Percentiles rank a stretch among this genome's conserved stretches.
Evolutionary conservation across 1,284 basidiomycete species (phyloP).

Genomic region (Rhodotorula mucilaginosa): DNA sequence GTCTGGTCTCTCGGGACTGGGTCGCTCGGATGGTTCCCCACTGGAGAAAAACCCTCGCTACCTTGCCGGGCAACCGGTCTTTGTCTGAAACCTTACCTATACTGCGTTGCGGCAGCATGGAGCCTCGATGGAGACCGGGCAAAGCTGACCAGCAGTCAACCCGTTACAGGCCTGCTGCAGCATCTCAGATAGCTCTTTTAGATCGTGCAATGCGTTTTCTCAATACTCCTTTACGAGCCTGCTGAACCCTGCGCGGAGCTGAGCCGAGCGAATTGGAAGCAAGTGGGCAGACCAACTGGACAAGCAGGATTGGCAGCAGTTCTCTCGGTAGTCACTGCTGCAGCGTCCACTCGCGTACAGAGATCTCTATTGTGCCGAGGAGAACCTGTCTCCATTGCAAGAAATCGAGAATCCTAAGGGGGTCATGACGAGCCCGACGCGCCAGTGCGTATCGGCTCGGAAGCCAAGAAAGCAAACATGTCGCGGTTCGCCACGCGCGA

Average conservation of each 20-base stretch:
- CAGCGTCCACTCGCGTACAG: neutral
- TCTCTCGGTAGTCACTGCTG: neutral
- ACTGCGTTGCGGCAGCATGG: neutral
- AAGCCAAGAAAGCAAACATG: constrained; percentile 36
- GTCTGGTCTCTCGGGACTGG: constrained; percentile 7
- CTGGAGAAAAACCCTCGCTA: constrained; percentile 33
- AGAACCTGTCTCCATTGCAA: neutral
- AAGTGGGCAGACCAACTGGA: too few species aligned
- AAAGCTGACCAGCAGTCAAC: neutral
- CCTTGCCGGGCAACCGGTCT: constrained; percentile 31
- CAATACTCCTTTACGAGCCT: too few species aligned
- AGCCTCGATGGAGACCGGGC: neutral
- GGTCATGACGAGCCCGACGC: neutral
- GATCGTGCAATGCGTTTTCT: neutral
- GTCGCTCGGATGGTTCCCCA: constrained; percentile 10
- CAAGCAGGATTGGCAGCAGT: too few species aligned
- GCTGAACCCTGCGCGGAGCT: too few species aligned
- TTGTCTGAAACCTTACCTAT: constrained; percentile 14
- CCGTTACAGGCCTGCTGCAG: neutral
- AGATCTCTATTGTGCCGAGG: neutral
- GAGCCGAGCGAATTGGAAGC: too few species aligned
- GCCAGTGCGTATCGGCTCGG: constrained; percentile 19
- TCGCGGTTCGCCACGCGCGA: constrained; percentile 29
- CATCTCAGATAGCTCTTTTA: neutral
- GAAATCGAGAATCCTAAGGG: neutral